Evolutionary conservation across 371 early-diverging fungal species (phyloP), one percentile per base, ranked within the genome.

Genomic region (Synchytrium microbalum): DNA sequence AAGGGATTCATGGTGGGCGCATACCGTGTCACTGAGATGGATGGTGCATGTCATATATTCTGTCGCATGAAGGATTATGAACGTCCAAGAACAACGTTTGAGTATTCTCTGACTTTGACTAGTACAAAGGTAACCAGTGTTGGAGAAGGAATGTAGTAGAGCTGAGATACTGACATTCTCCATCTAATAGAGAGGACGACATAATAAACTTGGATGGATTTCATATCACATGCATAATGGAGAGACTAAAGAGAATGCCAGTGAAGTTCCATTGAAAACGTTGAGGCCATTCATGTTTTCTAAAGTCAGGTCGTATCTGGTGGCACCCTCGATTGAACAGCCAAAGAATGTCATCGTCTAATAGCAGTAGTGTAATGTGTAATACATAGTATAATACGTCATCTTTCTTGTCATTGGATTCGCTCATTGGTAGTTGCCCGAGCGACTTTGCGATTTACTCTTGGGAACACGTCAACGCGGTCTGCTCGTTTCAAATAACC

Each of bases 131-230:
- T 38, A 10, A n/a, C n/a, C n/a, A n/a, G n/a, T n/a, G n/a, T n/a
- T n/a, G n/a, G n/a, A n/a, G n/a, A n/a, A n/a, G n/a, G n/a, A n/a
- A n/a, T n/a, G n/a, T n/a, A n/a, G n/a, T n/a, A n/a, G n/a, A n/a
- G n/a, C n/a, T n/a, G n/a, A n/a, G n/a, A n/a, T n/a, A n/a, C n/a
- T n/a, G n/a, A n/a, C n/a, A n/a, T n/a, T n/a, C n/a, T n/a, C n/a
- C 19, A 19, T 19, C 19, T 52, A 78, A 79, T 58, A 75, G 79
- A 26, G 84, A 5, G 88, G 86, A 2, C 71, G 75, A 56, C 83
- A 84, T 60, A 87, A 89, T 72, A 87, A 86, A 62, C 70, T 89
- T 8, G 32, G 55, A 0, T 89, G 88, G 90, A 62, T 76, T 32
- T 71, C 76, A 24, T 84, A 24, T 64, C 5, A 19, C 46, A 53